A percentile compares a stretch with the other conserved stretches of the same genome.
Conservation (phyloP, 2,329 filamentous ascomycete species). For the Aspergillus caelatus region DNA sequence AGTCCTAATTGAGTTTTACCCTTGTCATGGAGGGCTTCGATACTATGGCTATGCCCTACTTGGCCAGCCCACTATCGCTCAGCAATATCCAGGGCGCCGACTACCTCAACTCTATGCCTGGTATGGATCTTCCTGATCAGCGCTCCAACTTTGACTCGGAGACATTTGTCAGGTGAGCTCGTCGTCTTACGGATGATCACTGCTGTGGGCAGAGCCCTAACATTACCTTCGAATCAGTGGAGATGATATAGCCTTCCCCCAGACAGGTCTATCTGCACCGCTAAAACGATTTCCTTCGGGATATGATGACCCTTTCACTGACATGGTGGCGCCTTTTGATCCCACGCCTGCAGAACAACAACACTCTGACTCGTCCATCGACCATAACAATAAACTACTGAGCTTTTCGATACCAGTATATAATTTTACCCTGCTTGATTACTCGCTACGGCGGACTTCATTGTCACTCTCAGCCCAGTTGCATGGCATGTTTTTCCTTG, state of each 20-base stretch:
- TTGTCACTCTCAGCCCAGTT: constrained; percentile 64
- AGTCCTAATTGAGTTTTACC: constrained; percentile 7
- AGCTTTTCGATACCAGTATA: constrained; percentile 69
- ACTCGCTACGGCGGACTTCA: constrained; percentile 58
- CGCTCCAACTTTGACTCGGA: constrained; percentile 64
- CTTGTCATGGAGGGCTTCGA: constrained; percentile 60
- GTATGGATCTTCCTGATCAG: constrained; percentile 60
- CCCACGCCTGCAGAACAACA: constrained; percentile 48
- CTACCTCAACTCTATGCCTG: constrained; percentile 53
- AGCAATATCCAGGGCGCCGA: constrained; percentile 53
- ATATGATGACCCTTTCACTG: constrained; percentile 57
- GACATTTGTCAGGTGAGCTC: constrained; percentile 59
- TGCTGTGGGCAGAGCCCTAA: background rate
- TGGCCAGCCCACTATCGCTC: constrained; percentile 60
- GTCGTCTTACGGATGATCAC: background rate
- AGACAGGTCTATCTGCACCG: constrained; percentile 41
- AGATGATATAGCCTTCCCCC: constrained; percentile 55
- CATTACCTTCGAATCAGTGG: constrained; percentile 39
- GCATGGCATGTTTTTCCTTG: constrained; percentile 70
- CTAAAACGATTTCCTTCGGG: constrained; percentile 54
- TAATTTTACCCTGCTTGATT: constrained; percentile 64
- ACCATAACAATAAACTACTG: constrained; percentile 71
- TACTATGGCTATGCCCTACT: constrained; percentile 65
- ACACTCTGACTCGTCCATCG: constrained; percentile 59
- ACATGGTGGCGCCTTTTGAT: constrained; percentile 50